A percentile compares a stretch with the other conserved stretches of the same genome.
These are phyloP conservation scores for Phragmites australis DNA, from an alignment of 176 grass and related monocot species.

Conservation along the genomic window DNA sequence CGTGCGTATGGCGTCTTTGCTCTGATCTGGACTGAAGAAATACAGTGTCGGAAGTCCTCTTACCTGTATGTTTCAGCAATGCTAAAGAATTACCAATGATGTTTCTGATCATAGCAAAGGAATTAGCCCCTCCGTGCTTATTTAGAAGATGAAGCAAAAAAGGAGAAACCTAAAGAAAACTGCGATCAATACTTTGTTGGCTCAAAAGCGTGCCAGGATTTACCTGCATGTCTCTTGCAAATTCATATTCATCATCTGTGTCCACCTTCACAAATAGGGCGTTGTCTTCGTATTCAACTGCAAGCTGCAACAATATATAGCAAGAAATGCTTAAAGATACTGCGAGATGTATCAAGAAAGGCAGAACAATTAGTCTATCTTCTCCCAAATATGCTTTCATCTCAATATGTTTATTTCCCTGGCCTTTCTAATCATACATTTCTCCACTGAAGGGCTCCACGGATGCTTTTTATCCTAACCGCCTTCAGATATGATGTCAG, in stretches of 20 bases:
- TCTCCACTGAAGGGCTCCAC: background rate
- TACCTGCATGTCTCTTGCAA: conserved; percentile 98
- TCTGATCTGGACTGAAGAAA: conserved; percentile 75
- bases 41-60: conserved; percentile 77
- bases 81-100: too few relatives aligned
- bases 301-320: conserved; percentile 53
- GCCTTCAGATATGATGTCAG: background rate
- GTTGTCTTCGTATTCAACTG: conserved; percentile 73
- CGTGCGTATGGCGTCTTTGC: conserved; percentile 69
- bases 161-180: background rate
- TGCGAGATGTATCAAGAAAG: background rate
- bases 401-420: background rate
- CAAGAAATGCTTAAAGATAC: conserved; percentile 25
- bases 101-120: too few relatives aligned
- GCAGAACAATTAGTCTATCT: background rate
- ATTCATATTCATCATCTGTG: conserved; percentile 77
- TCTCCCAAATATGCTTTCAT: background rate
- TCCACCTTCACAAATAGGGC: conserved; percentile 82
- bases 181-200: background rate
- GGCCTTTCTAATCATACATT: background rate
- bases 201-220: background rate
- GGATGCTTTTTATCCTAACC: background rate
- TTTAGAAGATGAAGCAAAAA: background rate
- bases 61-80: conserved; percentile 48
- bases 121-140: too few relatives aligned